These are phyloP conservation scores for Ottelia alismoides DNA, from an alignment of 106 monocot genomes.

Conservation along the genomic window DNA sequence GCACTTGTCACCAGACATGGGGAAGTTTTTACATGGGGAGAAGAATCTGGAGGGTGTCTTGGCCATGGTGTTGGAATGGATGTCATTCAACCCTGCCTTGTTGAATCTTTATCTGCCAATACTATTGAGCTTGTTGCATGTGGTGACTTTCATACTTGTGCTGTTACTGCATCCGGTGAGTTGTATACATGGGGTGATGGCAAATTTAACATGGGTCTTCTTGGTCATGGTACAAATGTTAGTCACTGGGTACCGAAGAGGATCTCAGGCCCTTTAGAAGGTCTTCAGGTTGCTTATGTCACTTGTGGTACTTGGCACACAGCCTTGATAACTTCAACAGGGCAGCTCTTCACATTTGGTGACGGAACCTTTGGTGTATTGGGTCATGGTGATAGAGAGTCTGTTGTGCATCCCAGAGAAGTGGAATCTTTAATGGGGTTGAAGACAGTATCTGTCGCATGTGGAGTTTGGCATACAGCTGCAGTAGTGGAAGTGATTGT, in stretches of 20 bases:
- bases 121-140: slow-evolving; percentile 56
- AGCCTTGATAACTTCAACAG: slow-evolving; percentile 16
- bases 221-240: slow-evolving; percentile 13
- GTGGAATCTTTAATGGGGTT: slow-evolving; percentile 18
- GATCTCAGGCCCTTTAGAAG: slow-evolving; percentile 15
- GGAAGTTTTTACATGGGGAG: slow-evolving; percentile 90
- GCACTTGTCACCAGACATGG: slow-evolving; percentile 69
- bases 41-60: slow-evolving; percentile 78
- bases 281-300: slow-evolving; percentile 14
- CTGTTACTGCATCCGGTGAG: slow-evolving; percentile 56
- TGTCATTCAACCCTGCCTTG: slow-evolving; percentile 50
- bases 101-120: slow-evolving; percentile 53
- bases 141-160: slow-evolving; percentile 88
- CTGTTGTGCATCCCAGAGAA: slow-evolving; percentile 7
- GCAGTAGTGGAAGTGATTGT: slow-evolving; percentile 14
- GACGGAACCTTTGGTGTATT: slow-evolving; percentile 19
- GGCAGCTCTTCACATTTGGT: slow-evolving; percentile 22
- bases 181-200: slow-evolving; percentile 95
- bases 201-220: slow-evolving; percentile 8
- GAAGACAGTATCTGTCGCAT: slow-evolving; percentile 17
- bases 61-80: slow-evolving; percentile 68
- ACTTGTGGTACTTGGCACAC: slow-evolving; percentile 18
- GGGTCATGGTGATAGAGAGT: slow-evolving; percentile 14
- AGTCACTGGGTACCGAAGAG: slow-evolving; percentile 17
- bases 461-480: slow-evolving; percentile 20